Base-by-base conservation (phyloP, 1,139 yeast genomes). In the Protomyces macrosporus region DNA sequence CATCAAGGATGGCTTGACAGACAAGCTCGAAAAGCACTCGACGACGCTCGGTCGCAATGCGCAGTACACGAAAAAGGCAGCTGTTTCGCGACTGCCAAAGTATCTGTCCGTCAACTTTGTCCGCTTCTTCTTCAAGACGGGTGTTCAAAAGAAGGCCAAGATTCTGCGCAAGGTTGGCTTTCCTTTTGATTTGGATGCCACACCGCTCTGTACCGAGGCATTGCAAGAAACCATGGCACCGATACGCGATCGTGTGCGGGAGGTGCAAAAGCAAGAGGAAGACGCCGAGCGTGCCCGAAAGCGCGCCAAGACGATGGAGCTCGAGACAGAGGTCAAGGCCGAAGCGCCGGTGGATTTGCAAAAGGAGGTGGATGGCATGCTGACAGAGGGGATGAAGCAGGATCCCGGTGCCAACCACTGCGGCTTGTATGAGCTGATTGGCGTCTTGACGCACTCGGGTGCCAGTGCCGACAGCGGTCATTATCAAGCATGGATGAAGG, bases 401-500 rank as follows among this genome's bases (percentile, higher is more conserved):
- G 81, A 79, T 51, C 77, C 81, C 4, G 88, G 90, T 16, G 91
- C 88, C 70, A 91, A 91, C 72, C 93, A 96, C 3, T 86, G 95
- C 0, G 90, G 95, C 1, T 82, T 93, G 48, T 93, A 93, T 73
- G 90, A 90, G 69, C 82, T 95, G 69, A 79, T 79, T 60, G 93
- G 96, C 0, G 84, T 93, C 35, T 84, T 93, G 66, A 90, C 98
- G 1, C 99, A 93, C 76, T 88, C 87, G 71, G 99, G 99, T 55
- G 87, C 97, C 4, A 85, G 91, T 58, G 97, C 98, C 0, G 98
- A 95, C 74, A 87, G 97, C 48, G 99, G 99, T 4, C 99, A 93
- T 75, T 93, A 95, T 74, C 97, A 90, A 76, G 85, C 95, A 33
- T 93, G 88, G 77, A 87, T 88, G 36, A 69, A 68, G 58, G 68